phyloP scores from a whole-genome alignment of 495 filamentous ascomycete genomes.

The Daldinia grandis region DNA sequence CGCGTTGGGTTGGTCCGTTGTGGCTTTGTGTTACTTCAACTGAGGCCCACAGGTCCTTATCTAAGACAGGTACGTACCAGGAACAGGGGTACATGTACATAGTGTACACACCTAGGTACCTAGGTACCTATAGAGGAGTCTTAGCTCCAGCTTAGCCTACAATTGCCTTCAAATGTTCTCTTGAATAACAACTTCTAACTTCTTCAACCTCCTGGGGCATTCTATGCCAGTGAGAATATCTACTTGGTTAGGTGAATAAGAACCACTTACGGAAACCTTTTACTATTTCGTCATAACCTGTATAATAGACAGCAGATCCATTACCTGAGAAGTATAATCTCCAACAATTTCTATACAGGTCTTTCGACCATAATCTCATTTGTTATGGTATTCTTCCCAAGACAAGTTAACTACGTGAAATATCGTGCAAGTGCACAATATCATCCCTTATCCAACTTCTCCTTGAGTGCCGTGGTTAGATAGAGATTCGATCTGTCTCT shows the following conservation, averaged over 20 bases:
- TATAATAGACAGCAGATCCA: neutral
- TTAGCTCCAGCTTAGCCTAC: neutral
- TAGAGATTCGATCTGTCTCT: conserved; percentile 14
- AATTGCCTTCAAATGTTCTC: neutral
- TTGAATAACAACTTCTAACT: conserved; percentile 17
- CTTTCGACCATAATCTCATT: conserved; percentile 24
- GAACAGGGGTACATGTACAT: neutral
- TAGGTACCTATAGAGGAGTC: neutral
- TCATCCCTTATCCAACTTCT: conserved; percentile 7
- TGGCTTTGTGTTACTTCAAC: neutral
- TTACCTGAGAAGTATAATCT: neutral
- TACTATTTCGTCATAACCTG: neutral
- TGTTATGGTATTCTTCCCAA: conserved; percentile 1
- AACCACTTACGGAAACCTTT: conserved; percentile 4
- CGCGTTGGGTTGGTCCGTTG: neutral
- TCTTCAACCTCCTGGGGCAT: conserved; percentile 20
- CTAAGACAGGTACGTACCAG: conserved; percentile 3
- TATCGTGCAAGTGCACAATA: conserved; percentile 1
- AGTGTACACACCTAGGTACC: too few species aligned
- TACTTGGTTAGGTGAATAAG: neutral
- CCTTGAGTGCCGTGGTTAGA: neutral
- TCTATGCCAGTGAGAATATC: conserved; percentile 1
- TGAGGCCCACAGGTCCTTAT: neutral
- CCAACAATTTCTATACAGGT: neutral
- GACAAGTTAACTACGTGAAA: conserved; percentile 23